phyloP scores from a whole-genome alignment of 208 protist genomes.

The Wallacemonas sp. region DNA sequence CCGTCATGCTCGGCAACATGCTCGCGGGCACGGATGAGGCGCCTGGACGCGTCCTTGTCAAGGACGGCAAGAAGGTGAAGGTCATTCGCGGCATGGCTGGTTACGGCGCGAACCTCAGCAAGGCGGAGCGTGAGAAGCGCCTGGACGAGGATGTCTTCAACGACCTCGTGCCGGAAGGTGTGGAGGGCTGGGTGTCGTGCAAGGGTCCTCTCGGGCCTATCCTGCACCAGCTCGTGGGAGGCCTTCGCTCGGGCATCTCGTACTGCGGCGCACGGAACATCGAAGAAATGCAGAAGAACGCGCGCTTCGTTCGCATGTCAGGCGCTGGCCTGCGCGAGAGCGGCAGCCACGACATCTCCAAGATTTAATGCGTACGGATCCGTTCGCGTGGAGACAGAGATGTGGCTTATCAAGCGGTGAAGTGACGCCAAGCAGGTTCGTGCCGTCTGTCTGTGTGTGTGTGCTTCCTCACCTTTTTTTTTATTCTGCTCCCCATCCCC shows the following conservation, averaged over 20 bases:
- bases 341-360: conserved; percentile 88
- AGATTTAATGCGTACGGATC: conserved; percentile 51
- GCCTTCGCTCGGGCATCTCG: conserved; percentile 86
- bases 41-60: conserved; percentile 82
- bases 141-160: conserved; percentile 84
- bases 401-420: background rate
- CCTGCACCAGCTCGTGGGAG: conserved; percentile 85
- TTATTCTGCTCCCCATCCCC: no score
- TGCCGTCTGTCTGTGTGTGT: background rate
- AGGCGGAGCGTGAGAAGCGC: conserved; percentile 81
- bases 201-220: conserved; percentile 80
- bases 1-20: conserved; percentile 91
- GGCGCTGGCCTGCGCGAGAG: conserved; percentile 79
- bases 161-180: conserved; percentile 86
- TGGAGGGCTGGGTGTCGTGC: conserved; percentile 87
- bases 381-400: background rate
- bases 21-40: conserved; percentile 90
- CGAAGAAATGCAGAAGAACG: conserved; percentile 77
- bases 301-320: conserved; percentile 84
- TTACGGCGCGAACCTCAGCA: conserved; percentile 89
- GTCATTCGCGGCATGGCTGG: conserved; percentile 92
- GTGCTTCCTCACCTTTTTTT: no score
- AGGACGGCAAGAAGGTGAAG: conserved; percentile 92
- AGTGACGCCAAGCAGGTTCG: background rate
- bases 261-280: conserved; percentile 85